phyloP scores from a whole-genome alignment of 192 early-diverging fungal genomes.

The Coemansia sp. region DNA sequence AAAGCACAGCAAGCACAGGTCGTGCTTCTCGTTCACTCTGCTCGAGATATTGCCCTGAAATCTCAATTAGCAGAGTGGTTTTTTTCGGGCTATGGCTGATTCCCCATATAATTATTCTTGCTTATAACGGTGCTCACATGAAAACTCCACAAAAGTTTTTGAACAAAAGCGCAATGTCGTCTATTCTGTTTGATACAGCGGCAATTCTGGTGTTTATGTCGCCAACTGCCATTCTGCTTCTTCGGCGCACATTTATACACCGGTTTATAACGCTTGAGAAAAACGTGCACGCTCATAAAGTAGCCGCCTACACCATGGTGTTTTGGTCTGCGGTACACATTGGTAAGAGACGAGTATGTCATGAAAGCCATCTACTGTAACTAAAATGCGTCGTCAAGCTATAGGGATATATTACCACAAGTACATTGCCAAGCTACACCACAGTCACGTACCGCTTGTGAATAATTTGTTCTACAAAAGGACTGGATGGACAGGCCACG shows the following conservation, averaged over 20 bases:
- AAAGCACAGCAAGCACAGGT: not conserved
- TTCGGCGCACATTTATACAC: slow-evolving; percentile 60
- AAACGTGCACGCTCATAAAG: slow-evolving; percentile 74
- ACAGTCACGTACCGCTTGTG: slow-evolving; percentile 15
- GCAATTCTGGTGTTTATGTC: slow-evolving; percentile 83
- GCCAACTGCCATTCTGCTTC: slow-evolving; percentile 61
- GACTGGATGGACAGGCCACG: slow-evolving; percentile 67
- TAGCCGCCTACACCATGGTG: slow-evolving; percentile 64
- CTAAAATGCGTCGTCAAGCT: not conserved
- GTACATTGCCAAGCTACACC: slow-evolving; percentile 15
- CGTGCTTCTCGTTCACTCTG: slow-evolving; percentile 6
- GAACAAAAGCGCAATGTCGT: slow-evolving; percentile 24
- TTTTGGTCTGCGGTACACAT: slow-evolving; percentile 65
- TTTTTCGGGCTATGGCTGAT: slow-evolving; percentile 43
- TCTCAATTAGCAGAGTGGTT: slow-evolving; percentile 29
- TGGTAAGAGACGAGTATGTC: slow-evolving; percentile 9
- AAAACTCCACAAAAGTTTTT: slow-evolving; percentile 16
- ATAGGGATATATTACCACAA: slow-evolving; percentile 32
- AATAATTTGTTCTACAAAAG: slow-evolving; percentile 19
- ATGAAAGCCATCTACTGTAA: not conserved
- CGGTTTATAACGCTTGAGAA: slow-evolving; percentile 66
- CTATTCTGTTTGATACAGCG: slow-evolving; percentile 56
- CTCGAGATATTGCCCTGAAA: slow-evolving; percentile 34
- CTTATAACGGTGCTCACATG: slow-evolving; percentile 8
- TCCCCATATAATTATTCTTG: slow-evolving; percentile 33